A percentile compares a stretch with the other conserved stretches of the same genome.
These are phyloP conservation scores for Pythium brachiatum DNA, from an alignment of 352 stramenopile genomes.

Conservation along the genomic window DNA sequence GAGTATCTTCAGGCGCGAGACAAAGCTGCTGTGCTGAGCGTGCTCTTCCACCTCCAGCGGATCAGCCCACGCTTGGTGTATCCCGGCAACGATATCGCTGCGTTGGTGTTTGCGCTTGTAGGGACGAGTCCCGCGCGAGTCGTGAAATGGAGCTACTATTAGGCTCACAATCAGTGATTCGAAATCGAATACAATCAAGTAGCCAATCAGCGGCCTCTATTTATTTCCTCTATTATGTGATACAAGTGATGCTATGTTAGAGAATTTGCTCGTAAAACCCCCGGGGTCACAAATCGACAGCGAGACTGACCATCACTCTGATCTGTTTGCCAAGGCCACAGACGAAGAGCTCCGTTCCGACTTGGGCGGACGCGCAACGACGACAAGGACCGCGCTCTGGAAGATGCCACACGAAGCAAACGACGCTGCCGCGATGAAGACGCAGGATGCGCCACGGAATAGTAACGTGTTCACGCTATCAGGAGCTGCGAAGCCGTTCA, in stretches of 20 bases:
- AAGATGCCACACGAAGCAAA: background rate
- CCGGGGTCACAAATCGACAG: background rate
- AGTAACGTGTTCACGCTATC: background rate
- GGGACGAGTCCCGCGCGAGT: background rate
- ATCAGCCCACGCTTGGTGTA: background rate
- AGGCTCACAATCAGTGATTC: background rate
- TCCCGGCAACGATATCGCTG: background rate
- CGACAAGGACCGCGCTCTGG: background rate
- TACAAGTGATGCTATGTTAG: background rate
- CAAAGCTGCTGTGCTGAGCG: background rate
- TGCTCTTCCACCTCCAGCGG: background rate
- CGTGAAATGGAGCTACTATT: background rate
- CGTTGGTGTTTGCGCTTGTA: background rate
- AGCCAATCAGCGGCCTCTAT: background rate
- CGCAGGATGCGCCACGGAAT: background rate
- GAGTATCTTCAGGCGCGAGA: background rate
- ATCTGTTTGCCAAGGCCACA: background rate
- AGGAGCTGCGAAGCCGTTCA: background rate
- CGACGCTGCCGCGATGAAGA: background rate
- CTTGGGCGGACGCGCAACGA: background rate
- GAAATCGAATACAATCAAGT: background rate
- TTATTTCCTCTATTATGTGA: background rate
- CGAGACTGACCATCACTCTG: background rate
- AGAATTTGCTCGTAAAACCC: background rate
- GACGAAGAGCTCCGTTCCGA: background rate